Evolutionary conservation across 163 green algal genomes (phyloP).

Genomic region (Trebouxiophyceae sp.): DNA sequence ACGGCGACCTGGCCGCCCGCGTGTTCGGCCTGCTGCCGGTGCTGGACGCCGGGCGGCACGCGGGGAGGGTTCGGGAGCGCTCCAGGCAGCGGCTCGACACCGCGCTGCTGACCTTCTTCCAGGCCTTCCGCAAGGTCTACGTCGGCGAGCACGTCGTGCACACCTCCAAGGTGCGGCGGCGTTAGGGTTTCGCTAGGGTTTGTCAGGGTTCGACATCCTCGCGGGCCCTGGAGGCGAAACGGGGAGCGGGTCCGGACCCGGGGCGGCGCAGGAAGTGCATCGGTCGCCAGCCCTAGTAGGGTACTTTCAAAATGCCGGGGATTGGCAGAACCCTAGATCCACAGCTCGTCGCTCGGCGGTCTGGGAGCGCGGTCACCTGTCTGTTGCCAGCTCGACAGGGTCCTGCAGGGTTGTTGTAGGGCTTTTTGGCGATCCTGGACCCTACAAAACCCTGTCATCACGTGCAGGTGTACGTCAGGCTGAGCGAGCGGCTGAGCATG

Average conservation of each 20-base stretch:
- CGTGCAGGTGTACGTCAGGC: slow-evolving; percentile 70
- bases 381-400: too few species aligned
- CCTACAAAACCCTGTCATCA: too few species aligned
- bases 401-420: too few species aligned
- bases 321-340: not conserved
- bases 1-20: slow-evolving; percentile 82
- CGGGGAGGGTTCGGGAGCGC: slow-evolving; percentile 33
- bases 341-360: too few species aligned
- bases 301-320: not conserved
- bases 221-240: too few species aligned
- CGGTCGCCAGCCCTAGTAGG: not conserved
- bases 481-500: slow-evolving; percentile 74
- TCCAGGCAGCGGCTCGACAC: slow-evolving; percentile 86
- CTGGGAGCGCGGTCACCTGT: too few species aligned
- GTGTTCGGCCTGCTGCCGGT: slow-evolving; percentile 77
- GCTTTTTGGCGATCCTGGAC: too few species aligned
- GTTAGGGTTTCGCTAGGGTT: not conserved
- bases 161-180: slow-evolving; percentile 54
- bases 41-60: slow-evolving; percentile 47
- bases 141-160: slow-evolving; percentile 93
- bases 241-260: too few species aligned
- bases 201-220: not conserved
- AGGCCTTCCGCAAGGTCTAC: slow-evolving; percentile 95
- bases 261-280: too few species aligned
- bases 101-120: slow-evolving; percentile 88